Percentiles rank a stretch among this genome's conserved stretches.
Conservation (phyloP, 345 rosid genomes). For the Sisymbrium irio region DNA sequence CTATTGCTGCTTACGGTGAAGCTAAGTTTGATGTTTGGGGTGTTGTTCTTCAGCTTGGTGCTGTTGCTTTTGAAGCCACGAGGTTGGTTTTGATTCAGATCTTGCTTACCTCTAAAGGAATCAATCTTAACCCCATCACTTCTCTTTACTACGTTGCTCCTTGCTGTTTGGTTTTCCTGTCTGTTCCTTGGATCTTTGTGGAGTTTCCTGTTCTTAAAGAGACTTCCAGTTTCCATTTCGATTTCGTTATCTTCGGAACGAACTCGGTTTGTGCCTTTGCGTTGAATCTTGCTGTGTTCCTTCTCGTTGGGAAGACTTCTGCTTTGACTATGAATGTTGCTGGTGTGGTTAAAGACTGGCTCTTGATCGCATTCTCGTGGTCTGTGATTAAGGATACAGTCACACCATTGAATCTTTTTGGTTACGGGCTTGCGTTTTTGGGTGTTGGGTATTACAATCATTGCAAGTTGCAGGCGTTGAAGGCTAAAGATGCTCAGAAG, state of each 20-base stretch:
- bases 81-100: conserved; percentile 90
- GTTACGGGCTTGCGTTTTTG: conserved; percentile 81
- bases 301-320: conserved; percentile 94
- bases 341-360: conserved; percentile 96
- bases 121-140: conserved; percentile 79
- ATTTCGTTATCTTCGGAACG: conserved; percentile 83
- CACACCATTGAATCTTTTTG: conserved; percentile 75
- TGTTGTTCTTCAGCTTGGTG: conserved; percentile 84
- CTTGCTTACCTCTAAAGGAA: conserved; percentile 84
- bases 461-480: conserved; percentile 82
- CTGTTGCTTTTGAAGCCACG: conserved; percentile 90
- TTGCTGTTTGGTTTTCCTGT: conserved; percentile 75
- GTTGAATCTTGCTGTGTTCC: conserved; percentile 86
- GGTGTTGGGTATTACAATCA: conserved; percentile 94
- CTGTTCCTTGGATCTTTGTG: conserved; percentile 88
- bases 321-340: conserved; percentile 99
- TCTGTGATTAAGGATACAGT: conserved; percentile 94
- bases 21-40: conserved; percentile 90
- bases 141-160: conserved; percentile 87
- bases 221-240: conserved; percentile 78
- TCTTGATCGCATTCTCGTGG: conserved; percentile 94
- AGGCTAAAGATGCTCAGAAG: conserved; percentile 88
- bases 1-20: conserved; percentile 91
- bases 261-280: conserved; percentile 90
- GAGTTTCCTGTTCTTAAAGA: conserved; percentile 71